Evolutionary conservation across 164 flowering plant species (phyloP).

Genomic region (Stephania cephalantha): DNA sequence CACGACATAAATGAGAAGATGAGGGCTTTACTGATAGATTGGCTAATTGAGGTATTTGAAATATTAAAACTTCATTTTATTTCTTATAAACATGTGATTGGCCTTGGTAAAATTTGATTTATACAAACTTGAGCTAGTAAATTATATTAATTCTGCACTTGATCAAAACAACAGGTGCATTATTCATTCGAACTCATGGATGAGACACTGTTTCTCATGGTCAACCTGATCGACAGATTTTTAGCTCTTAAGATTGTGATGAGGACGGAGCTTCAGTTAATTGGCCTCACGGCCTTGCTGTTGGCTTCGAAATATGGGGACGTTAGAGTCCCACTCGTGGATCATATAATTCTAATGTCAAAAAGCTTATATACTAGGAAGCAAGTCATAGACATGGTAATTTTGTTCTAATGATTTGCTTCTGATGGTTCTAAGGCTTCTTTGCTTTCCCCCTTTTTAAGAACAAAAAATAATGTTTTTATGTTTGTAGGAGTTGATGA

Average conservation of each 20-base stretch:
- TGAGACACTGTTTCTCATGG: conserved; percentile 70
- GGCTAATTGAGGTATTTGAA: conserved; percentile 75
- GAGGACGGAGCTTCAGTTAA: conserved; percentile 78
- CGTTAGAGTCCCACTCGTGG: conserved; percentile 65
- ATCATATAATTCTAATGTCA: conserved; percentile 64
- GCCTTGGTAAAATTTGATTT: not conserved
- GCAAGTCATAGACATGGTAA: conserved; percentile 80
- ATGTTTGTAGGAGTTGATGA: conserved; percentile 57
- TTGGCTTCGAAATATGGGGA: conserved; percentile 89
- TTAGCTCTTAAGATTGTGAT: conserved; percentile 43
- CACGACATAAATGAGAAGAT: conserved; percentile 66
- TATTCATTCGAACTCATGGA: conserved; percentile 79
- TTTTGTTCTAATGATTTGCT: not conserved
- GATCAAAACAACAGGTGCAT: conserved; percentile 50
- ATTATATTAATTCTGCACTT: not conserved
- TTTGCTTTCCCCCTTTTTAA: not conserved
- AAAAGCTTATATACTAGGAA: conserved; percentile 69
- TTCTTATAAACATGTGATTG: not conserved
- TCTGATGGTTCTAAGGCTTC: not conserved
- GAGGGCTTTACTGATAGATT: conserved; percentile 82
- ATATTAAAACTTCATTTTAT: not conserved
- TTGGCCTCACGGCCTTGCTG: conserved; percentile 80
- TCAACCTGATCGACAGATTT: conserved; percentile 74
- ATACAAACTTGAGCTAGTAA: not conserved
- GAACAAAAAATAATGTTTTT: not conserved